Conservation (phyloP, 805 yeast species). For the Priceomyces carsonii region DNA sequence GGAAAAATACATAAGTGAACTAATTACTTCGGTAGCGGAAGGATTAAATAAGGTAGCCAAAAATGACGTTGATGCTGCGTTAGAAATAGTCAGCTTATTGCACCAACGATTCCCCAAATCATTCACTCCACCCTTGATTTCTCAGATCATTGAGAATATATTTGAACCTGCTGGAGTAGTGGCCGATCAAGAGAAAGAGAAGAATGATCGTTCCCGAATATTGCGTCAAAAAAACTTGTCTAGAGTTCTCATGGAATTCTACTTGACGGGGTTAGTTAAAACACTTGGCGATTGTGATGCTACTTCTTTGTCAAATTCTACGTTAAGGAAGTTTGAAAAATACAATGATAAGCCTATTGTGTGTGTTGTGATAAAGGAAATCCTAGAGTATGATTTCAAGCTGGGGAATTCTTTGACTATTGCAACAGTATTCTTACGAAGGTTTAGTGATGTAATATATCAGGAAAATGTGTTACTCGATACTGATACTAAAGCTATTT, state of each 20-base stretch:
- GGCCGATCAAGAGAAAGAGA: conserved; percentile 22
- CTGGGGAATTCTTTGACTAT: conserved; percentile 34
- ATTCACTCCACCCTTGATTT: conserved; percentile 53
- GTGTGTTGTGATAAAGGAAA: conserved; percentile 26
- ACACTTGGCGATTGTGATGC: conserved; percentile 42
- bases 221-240: conserved; percentile 48
- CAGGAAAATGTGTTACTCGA: conserved; percentile 26
- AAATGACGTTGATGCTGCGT: conserved; percentile 53
- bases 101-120: conserved; percentile 68
- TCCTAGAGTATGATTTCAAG: conserved; percentile 26
- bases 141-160: conserved; percentile 43
- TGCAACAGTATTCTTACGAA: conserved; percentile 51
- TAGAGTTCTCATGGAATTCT: conserved; percentile 57
- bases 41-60: conserved; percentile 55
- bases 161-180: conserved; percentile 24
- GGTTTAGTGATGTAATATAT: conserved; percentile 37
- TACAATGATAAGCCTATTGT: conserved; percentile 21
- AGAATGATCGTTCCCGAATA: conserved; percentile 48
- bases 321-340: conserved; percentile 30
- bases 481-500: conserved; percentile 21
- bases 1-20: conserved; percentile 74
- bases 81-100: conserved; percentile 66
- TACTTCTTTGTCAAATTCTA: conserved; percentile 45
- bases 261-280: conserved; percentile 56
- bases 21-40: conserved; percentile 62